Conservation (phyloP, 208 protist genomes). For the Angomonas ambiguus region DNA sequence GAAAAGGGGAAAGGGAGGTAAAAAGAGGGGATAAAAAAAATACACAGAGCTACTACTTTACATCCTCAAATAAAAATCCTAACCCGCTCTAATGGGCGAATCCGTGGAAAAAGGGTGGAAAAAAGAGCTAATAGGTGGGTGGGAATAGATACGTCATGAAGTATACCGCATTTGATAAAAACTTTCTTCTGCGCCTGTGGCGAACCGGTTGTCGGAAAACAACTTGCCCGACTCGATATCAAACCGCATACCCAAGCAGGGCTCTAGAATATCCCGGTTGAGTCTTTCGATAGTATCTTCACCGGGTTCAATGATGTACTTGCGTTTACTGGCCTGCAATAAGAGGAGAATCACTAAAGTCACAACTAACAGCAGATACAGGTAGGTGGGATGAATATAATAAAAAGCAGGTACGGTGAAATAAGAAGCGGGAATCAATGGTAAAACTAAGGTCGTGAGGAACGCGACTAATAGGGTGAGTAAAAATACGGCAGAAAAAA, state of each 20-base stretch:
- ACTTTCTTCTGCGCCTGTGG: conserved; percentile 23
- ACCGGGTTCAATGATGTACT: conserved; percentile 76
- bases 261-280: conserved; percentile 71
- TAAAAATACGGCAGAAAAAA: conserved; percentile 65
- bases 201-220: conserved; percentile 44
- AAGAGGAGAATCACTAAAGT: conserved; percentile 53
- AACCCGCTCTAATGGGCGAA: too few species aligned
- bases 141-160: conserved; percentile 5
- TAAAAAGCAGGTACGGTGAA: neutral
- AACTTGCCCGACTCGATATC: conserved; percentile 64
- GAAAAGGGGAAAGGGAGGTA: neutral
- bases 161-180: conserved; percentile 56
- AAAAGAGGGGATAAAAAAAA: neutral
- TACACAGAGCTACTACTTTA: neutral
- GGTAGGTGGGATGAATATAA: neutral
- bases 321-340: conserved; percentile 61
- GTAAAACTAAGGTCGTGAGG: conserved; percentile 28
- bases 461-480: conserved; percentile 37
- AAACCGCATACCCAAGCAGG: conserved; percentile 77
- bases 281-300: conserved; percentile 69
- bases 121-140: neutral
- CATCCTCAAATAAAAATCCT: neutral
- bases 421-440: conserved; percentile 29
- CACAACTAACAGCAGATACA: conserved; percentile 19
- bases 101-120: too few species aligned